phyloP scores from a whole-genome alignment of 2,329 filamentous ascomycete species.

The Paraconiothyrium brasiliense region DNA sequence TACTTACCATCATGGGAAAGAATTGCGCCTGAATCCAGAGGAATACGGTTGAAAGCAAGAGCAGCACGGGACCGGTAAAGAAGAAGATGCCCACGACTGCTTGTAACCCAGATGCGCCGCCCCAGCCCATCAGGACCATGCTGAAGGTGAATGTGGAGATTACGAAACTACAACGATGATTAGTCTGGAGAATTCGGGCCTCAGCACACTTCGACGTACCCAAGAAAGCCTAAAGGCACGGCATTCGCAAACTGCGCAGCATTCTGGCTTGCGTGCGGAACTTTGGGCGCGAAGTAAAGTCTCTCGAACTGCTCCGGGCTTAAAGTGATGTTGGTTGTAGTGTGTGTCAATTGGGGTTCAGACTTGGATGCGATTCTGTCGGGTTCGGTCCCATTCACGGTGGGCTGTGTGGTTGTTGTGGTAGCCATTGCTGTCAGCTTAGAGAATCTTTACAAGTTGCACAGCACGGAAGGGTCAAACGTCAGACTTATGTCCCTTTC shows the following conservation, averaged over 20 bases:
- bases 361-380: conserved; percentile 32
- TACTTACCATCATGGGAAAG: conserved; percentile 58
- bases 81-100: conserved; percentile 54
- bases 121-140: conserved; percentile 54
- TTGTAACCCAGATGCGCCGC: conserved; percentile 47
- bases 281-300: conserved; percentile 37
- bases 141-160: conserved; percentile 53
- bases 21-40: conserved; percentile 57
- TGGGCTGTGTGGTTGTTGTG: conserved; percentile 8
- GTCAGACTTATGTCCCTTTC: neutral
- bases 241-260: conserved; percentile 36
- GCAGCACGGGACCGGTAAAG: conserved; percentile 58
- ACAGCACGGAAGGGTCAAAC: neutral
- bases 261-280: conserved; percentile 32
- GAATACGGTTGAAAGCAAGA: conserved; percentile 59
- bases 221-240: conserved; percentile 40
- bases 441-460: neutral
- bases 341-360: conserved; percentile 29
- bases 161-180: conserved; percentile 39
- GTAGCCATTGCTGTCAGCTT: neutral
- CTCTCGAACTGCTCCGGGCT: conserved; percentile 43
- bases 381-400: neutral
- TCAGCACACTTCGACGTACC: conserved; percentile 22
- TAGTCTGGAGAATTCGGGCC: neutral
- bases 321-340: conserved; percentile 37